Evolutionary conservation across 495 filamentous ascomycete species (phyloP), one percentile per base, ranked within the genome.

Genomic region (Thozetella sp.): DNA sequence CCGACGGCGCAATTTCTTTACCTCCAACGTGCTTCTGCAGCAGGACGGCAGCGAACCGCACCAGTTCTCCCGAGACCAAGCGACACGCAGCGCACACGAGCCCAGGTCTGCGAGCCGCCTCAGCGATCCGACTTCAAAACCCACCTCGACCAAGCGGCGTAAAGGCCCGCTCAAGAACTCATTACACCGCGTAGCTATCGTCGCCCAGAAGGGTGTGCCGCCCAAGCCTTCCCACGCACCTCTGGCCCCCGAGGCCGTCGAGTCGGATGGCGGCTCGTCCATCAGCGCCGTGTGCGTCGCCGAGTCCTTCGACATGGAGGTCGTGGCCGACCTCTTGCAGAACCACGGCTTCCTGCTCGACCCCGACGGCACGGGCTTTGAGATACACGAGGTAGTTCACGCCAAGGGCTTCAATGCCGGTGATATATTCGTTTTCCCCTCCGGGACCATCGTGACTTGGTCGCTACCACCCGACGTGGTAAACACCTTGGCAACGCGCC

Each of bases 351-450:
- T 84, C 82, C 57, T 83, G 72, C 73, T 88, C 71, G 64, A 90
- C 85, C 69, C 83, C 69, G 67, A 88, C 72, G 56, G 72, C 19
- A 80, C 80, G 22, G 86, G 83, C 55, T 83, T 92, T 51, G 76
- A 86, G 23, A 72, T 79, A 2, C 78, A 84, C 43, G 86, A 90
- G 67, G 83, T 86, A 20, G 80, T 84, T 12, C 83, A 85, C 63
- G 81, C 81, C 13, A 63, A 82, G 20, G 80, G 80, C 0, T 72
- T 82, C 26, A 85, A 83, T 58, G 69, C 76, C 54, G 93, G 93
- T 13, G 95, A 98, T 70, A 83, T 97, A 15, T 97, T 98, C 63
- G 87, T 99, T n/a, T 99, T 99, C 65, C 93, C 95, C 3, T 97
- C 94, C 0, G 95, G 95, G 2, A 96, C 93, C n/a, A 85, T 97